Evolutionary conservation across 2,329 filamentous ascomycete genomes (phyloP).

Genomic region (Cladophialophora exuberans): DNA sequence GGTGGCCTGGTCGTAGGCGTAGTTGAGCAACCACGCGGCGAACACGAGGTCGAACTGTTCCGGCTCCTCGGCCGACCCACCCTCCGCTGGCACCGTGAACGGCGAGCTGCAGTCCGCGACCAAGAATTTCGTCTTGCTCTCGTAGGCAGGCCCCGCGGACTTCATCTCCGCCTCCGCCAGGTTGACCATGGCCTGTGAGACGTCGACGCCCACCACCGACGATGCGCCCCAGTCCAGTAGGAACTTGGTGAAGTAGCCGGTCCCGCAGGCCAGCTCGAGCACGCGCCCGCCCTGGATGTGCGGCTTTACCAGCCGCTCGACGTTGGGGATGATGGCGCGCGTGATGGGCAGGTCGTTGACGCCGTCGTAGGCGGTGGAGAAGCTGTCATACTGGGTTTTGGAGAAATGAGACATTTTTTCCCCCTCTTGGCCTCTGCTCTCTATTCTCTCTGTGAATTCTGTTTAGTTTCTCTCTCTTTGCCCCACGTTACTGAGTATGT

Average conservation of each 20-base stretch:
- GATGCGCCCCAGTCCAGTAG: constrained; percentile 42
- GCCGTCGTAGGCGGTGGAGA: constrained; percentile 6
- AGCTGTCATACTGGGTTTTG: constrained; percentile 11
- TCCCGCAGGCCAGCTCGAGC: constrained; percentile 45
- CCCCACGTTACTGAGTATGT: too few relatives aligned
- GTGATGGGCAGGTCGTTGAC: constrained; percentile 15
- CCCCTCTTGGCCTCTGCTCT: too few relatives aligned
- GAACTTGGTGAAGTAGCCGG: constrained; percentile 41
- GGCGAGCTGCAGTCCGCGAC: constrained; percentile 1
- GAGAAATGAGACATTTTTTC: constrained; percentile 17
- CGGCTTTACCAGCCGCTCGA: constrained; percentile 7
- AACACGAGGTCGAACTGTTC: constrained; percentile 43
- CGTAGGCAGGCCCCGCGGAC: background rate
- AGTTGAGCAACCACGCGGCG: constrained; percentile 45
- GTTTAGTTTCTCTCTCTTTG: too few relatives aligned
- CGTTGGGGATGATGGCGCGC: constrained; percentile 12
- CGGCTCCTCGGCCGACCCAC: background rate
- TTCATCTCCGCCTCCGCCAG: constrained; percentile 29
- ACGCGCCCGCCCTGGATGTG: constrained; percentile 26
- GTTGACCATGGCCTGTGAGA: constrained; percentile 41
- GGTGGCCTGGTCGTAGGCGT: constrained; percentile 36
- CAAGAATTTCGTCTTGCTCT: constrained; percentile 7
- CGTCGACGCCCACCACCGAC: constrained; percentile 42
- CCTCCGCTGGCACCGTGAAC: background rate
- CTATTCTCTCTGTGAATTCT: too few relatives aligned